phyloP scores from a whole-genome alignment of 1,284 basidiomycete genomes.

The Cutaneotrichosporon curvatum region DNA sequence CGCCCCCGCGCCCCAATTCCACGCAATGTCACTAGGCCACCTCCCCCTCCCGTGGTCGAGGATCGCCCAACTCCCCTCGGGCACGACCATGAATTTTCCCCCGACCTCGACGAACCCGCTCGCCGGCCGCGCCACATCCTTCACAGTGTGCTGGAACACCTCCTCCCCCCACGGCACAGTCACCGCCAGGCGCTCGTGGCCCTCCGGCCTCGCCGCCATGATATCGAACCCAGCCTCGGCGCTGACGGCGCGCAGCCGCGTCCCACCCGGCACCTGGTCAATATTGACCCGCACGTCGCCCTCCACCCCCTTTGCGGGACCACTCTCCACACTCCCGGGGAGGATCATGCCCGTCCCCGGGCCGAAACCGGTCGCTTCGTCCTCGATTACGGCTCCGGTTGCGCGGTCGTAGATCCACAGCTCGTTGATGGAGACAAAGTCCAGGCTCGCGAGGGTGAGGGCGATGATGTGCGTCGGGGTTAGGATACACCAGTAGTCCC shows the following conservation, averaged over 20 bases:
- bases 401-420: conserved; percentile 8
- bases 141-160: conserved; percentile 17
- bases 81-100: background rate
- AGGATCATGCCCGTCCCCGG: background rate
- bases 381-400: background rate
- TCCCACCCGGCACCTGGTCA: conserved; percentile 6
- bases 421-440: background rate
- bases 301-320: conserved; percentile 1
- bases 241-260: conserved; percentile 6
- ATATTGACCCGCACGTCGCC: conserved; percentile 4
- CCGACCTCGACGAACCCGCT: conserved; percentile 3
- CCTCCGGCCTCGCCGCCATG: conserved; percentile 6
- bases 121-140: conserved; percentile 12
- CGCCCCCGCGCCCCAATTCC: conserved; percentile 15
- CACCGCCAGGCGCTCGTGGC: conserved; percentile 14
- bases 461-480: conserved; percentile 11
- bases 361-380: background rate
- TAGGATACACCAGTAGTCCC: conserved; percentile 17
- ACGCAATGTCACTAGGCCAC: conserved; percentile 9
- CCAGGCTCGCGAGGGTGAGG: conserved; percentile 7
- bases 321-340: conserved; percentile 3
- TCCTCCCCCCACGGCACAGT: conserved; percentile 13
- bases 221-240: conserved; percentile 8
- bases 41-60: conserved; percentile 13
- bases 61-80: conserved; percentile 9